phyloP scores from a whole-genome alignment of 805 yeast species.

The Saturnispora serradocipensis region DNA sequence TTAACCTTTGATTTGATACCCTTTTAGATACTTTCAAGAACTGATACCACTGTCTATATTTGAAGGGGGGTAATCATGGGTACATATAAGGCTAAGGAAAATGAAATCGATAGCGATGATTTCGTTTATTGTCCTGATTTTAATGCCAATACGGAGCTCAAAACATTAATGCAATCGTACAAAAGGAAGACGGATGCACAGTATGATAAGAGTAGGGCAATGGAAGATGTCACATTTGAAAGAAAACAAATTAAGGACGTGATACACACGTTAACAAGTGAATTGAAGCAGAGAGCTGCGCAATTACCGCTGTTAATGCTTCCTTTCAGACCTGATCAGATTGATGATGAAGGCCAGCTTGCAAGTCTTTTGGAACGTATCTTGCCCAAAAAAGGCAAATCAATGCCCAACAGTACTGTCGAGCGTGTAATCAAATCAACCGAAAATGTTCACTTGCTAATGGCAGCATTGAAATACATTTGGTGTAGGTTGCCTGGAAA shows the following conservation, averaged over 20 bases:
- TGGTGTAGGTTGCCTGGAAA: constrained; percentile 81
- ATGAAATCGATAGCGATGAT: constrained; percentile 13
- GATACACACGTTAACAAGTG: constrained; percentile 63
- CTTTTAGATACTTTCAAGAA: neutral
- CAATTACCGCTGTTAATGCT: constrained; percentile 66
- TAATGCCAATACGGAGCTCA: constrained; percentile 19
- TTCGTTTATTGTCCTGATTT: constrained; percentile 27
- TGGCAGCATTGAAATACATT: constrained; percentile 67
- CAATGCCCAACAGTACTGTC: constrained; percentile 32
- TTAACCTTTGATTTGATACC: neutral
- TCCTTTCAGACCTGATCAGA: constrained; percentile 66
- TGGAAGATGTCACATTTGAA: constrained; percentile 37
- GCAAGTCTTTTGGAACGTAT: constrained; percentile 46
- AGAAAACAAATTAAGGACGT: constrained; percentile 59
- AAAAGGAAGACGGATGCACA: constrained; percentile 24
- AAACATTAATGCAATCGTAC: constrained; percentile 19
- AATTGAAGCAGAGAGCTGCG: constrained; percentile 59
- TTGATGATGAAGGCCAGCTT: constrained; percentile 49
- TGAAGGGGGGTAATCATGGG: neutral
- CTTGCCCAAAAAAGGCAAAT: constrained; percentile 37
- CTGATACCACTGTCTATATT: neutral
- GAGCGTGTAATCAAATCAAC: constrained; percentile 38
- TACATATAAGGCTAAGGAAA: neutral
- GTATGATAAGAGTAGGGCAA: constrained; percentile 17
- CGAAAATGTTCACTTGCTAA: constrained; percentile 56